Percentiles rank a stretch among this genome's conserved stretches.
Conservation (phyloP, 2,329 filamentous ascomycete species). For the Diplocarpon mali region DNA sequence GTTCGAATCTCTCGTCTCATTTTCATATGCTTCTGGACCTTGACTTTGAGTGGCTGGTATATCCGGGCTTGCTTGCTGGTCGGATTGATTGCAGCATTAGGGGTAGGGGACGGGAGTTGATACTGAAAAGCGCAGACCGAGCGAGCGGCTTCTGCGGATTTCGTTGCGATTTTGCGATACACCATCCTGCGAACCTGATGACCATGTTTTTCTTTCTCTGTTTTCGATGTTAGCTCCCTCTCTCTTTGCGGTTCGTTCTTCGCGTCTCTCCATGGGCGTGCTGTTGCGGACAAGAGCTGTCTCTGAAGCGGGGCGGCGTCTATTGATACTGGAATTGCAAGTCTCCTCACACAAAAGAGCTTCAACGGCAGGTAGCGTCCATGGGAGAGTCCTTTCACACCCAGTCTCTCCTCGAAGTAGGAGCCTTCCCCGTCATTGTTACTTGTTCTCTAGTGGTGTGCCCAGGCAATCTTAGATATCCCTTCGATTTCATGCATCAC, state of each 20-base stretch:
- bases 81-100: constrained; percentile 26
- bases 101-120: constrained; percentile 27
- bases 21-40: constrained; percentile 29
- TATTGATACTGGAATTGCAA: constrained; percentile 24
- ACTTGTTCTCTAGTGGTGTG: constrained; percentile 15
- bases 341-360: constrained; percentile 21
- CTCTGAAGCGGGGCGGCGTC: constrained; percentile 21
- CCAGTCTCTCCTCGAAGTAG: constrained; percentile 20
- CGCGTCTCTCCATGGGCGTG: constrained; percentile 16
- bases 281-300: constrained; percentile 21
- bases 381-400: constrained; percentile 17
- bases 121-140: constrained; percentile 27
- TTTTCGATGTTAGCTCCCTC: constrained; percentile 20
- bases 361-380: constrained; percentile 22
- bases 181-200: constrained; percentile 29
- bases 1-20: constrained; percentile 29
- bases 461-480: constrained; percentile 24
- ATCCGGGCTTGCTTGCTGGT: constrained; percentile 23
- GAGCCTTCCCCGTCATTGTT: constrained; percentile 10
- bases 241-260: constrained; percentile 21
- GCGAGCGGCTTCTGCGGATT: constrained; percentile 23
- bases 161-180: constrained; percentile 27
- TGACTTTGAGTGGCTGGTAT: constrained; percentile 23
- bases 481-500: constrained; percentile 22
- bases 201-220: constrained; percentile 29